These are phyloP conservation scores for Monosporascus sp. DNA, from an alignment of 2,329 filamentous ascomycete genomes.

Conservation along the genomic window DNA sequence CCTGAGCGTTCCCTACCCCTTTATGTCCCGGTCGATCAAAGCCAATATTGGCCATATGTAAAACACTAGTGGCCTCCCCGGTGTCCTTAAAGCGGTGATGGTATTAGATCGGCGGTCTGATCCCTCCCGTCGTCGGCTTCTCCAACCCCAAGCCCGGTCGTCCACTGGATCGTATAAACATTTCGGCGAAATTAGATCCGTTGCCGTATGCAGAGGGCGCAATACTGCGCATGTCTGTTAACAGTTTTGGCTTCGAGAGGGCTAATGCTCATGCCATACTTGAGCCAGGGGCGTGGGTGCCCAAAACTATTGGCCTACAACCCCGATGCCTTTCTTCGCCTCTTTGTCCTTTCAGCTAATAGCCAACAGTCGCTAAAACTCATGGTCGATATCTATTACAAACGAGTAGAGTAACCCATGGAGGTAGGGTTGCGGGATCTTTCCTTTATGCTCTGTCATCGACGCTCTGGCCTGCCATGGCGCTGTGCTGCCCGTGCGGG, in stretches of 20 bases:
- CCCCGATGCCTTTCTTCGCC: background rate
- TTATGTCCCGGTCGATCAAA: conserved; percentile 15
- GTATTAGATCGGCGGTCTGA: conserved; percentile 6
- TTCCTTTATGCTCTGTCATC: conserved; percentile 11
- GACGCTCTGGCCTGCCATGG: conserved; percentile 8
- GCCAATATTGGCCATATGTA: conserved; percentile 16
- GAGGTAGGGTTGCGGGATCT: conserved; percentile 3
- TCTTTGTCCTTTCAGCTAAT: conserved; percentile 6
- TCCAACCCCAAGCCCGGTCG: conserved; percentile 10
- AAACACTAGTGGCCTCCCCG: conserved; percentile 13
- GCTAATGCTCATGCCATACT: conserved; percentile 20
- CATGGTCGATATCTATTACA: conserved; percentile 1
- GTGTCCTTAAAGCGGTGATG: conserved; percentile 12
- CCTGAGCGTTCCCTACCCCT: conserved; percentile 1
- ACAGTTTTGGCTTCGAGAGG: conserved; percentile 13
- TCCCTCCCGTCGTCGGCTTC: conserved; percentile 9
- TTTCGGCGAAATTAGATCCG: conserved; percentile 1
- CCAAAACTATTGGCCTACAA: background rate
- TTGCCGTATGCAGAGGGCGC: background rate
- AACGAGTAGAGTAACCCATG: conserved; percentile 2
- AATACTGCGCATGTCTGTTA: conserved; percentile 5
- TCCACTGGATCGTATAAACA: conserved; percentile 5
- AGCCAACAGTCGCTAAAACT: conserved; percentile 2
- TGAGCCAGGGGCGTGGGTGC: background rate
- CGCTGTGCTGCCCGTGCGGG: conserved; percentile 10